These are phyloP conservation scores for Cicer judaicum DNA, from an alignment of 306 rosid genomes.

Conservation along the genomic window DNA sequence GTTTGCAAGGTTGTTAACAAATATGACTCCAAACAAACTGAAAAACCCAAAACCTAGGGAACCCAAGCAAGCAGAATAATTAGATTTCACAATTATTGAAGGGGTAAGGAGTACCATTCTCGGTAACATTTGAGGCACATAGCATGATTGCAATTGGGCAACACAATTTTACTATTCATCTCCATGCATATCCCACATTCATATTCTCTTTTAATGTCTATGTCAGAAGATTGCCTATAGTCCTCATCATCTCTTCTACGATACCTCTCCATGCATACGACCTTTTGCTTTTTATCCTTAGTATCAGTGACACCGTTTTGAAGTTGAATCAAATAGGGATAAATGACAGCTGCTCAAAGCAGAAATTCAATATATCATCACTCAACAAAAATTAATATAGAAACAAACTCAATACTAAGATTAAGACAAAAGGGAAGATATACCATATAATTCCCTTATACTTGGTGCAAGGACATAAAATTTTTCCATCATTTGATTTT, in stretches of 20 bases:
- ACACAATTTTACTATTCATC: slow-evolving; percentile 78
- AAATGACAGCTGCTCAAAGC: slow-evolving; percentile 71
- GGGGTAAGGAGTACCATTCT: slow-evolving; percentile 66
- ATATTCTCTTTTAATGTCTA: slow-evolving; percentile 87
- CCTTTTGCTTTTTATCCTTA: slow-evolving; percentile 87
- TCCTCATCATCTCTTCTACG: slow-evolving; percentile 85
- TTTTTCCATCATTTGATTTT: too few species aligned
- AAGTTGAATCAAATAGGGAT: slow-evolving; percentile 91
- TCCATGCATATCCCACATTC: slow-evolving; percentile 99
- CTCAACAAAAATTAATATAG: slow-evolving; percentile 21
- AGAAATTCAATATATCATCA: slow-evolving; percentile 43
- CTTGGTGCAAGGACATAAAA: slow-evolving; percentile 36
- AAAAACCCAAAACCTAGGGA: slow-evolving; percentile 26
- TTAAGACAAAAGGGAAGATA: neutral
- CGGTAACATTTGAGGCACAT: slow-evolving; percentile 97
- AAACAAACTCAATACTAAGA: slow-evolving; percentile 4
- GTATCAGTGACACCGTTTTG: slow-evolving; percentile 76
- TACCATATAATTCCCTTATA: slow-evolving; percentile 98
- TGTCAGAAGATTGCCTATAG: slow-evolving; percentile 59
- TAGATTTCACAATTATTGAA: slow-evolving; percentile 17
- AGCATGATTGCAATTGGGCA: slow-evolving; percentile 94
- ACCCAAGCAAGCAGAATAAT: slow-evolving; percentile 21
- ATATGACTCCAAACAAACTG: slow-evolving; percentile 8
- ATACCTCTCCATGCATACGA: slow-evolving; percentile 88
- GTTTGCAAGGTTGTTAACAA: slow-evolving; percentile 28